Conservation (phyloP, 2,329 filamentous ascomycete genomes). For the Knufia petricola region DNA sequence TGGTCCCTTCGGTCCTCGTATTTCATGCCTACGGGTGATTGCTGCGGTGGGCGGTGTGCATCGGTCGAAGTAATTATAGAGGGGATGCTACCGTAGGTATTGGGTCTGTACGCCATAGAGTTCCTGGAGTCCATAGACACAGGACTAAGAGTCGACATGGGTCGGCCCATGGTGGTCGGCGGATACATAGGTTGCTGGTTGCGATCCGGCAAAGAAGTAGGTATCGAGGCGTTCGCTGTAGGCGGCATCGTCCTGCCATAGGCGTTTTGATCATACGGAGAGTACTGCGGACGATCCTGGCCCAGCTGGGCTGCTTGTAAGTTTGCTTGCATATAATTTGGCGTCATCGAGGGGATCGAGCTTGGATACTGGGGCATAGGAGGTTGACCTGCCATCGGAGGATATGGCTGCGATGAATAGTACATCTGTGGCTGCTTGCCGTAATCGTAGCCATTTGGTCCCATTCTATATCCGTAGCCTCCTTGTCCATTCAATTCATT, state of each 20-base stretch:
- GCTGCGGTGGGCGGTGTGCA: slow-evolving; percentile 17
- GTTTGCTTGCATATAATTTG: slow-evolving; percentile 18
- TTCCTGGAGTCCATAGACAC: slow-evolving; percentile 20
- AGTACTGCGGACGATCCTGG: slow-evolving; percentile 19
- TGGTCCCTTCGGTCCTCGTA: slow-evolving; percentile 26
- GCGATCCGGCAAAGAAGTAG: slow-evolving; percentile 19
- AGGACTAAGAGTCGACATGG: slow-evolving; percentile 21
- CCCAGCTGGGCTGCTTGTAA: slow-evolving; percentile 16
- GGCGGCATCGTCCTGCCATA: slow-evolving; percentile 20
- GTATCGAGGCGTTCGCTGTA: slow-evolving; percentile 17
- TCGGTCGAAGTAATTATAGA: slow-evolving; percentile 16
- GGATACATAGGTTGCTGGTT: slow-evolving; percentile 20
- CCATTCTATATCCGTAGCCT: slow-evolving; percentile 32
- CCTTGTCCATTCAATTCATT: slow-evolving; percentile 33
- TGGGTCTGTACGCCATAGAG: slow-evolving; percentile 16
- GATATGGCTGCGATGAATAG: slow-evolving; percentile 17
- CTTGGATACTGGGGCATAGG: slow-evolving; percentile 17
- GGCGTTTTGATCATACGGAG: slow-evolving; percentile 18
- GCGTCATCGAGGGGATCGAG: slow-evolving; percentile 16
- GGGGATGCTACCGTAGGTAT: slow-evolving; percentile 15
- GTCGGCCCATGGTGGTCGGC: slow-evolving; percentile 20
- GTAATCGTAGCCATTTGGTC: slow-evolving; percentile 23
- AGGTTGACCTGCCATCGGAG: slow-evolving; percentile 16
- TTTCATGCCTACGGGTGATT: slow-evolving; percentile 17
- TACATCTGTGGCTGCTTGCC: slow-evolving; percentile 12